phyloP scores from a whole-genome alignment of 768 basidiomycete genomes.

The Lentinula boryana region DNA sequence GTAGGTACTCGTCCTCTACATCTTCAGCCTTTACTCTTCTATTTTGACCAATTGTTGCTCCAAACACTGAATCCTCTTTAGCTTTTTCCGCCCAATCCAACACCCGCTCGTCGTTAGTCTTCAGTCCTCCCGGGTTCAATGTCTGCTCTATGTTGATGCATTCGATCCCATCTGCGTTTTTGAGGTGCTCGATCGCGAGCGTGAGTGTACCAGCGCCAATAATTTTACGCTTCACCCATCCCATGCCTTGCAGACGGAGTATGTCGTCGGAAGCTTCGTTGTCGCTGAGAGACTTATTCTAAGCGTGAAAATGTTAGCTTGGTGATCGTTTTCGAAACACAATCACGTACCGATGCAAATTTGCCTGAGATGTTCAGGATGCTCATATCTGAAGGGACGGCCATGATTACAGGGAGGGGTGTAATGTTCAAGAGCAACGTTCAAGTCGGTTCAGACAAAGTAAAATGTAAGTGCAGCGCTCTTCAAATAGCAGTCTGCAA shows the following conservation, averaged over 20 bases:
- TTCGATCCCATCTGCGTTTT: slow-evolving; percentile 52
- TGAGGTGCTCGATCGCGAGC: slow-evolving; percentile 58
- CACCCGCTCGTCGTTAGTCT: not conserved
- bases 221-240: slow-evolving; percentile 64
- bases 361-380: slow-evolving; percentile 57
- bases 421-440: no score
- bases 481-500: not conserved
- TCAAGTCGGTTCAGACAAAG: no score
- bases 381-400: slow-evolving; percentile 54
- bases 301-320: not conserved
- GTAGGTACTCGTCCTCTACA: slow-evolving; percentile 36
- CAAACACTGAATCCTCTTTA: slow-evolving; percentile 65
- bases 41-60: slow-evolving; percentile 48
- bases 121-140: not conserved
- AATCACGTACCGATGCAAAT: slow-evolving; percentile 47
- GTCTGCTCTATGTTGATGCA: slow-evolving; percentile 59
- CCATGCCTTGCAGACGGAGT: slow-evolving; percentile 62
- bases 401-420: slow-evolving; percentile 35
- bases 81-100: slow-evolving; percentile 44
- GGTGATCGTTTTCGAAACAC: not conserved
- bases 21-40: slow-evolving; percentile 41
- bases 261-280: slow-evolving; percentile 44
- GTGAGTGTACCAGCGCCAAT: slow-evolving; percentile 55
- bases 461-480: not conserved
- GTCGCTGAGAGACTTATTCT: slow-evolving; percentile 71